phyloP scores from a whole-genome alignment of 2,329 filamentous ascomycete species.

The Lachnellula hyalina region DNA sequence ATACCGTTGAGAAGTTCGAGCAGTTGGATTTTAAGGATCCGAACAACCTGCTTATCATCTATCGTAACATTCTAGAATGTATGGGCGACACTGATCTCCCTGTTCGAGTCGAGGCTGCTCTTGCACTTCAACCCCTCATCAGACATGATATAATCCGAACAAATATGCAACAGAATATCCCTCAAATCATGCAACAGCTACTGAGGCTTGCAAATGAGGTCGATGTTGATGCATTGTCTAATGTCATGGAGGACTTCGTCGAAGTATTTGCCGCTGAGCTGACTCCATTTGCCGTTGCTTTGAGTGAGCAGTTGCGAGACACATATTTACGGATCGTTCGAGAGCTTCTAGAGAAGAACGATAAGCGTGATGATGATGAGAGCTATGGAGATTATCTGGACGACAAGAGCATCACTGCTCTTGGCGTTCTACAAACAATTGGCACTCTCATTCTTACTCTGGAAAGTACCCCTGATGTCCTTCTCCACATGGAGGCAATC shows the following conservation, averaged over 20 bases:
- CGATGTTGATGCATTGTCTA: slow-evolving; percentile 92
- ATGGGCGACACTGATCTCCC: slow-evolving; percentile 94
- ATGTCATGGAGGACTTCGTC: slow-evolving; percentile 99
- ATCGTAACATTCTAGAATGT: slow-evolving; percentile 92
- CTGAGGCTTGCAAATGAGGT: slow-evolving; percentile 96
- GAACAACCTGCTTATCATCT: slow-evolving; percentile 93
- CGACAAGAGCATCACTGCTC: slow-evolving; percentile 96
- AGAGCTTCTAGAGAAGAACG: slow-evolving; percentile 84
- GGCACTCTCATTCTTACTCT: slow-evolving; percentile 94
- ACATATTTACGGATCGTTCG: slow-evolving; percentile 92
- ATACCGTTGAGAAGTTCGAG: slow-evolving; percentile 97
- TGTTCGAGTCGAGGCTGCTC: slow-evolving; percentile 86
- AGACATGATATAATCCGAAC: slow-evolving; percentile 89
- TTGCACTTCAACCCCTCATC: slow-evolving; percentile 92
- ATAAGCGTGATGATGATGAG: slow-evolving; percentile 68
- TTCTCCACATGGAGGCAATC: slow-evolving; percentile 89
- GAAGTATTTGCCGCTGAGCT: slow-evolving; percentile 97
- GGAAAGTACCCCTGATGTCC: slow-evolving; percentile 93
- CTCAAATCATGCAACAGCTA: slow-evolving; percentile 98
- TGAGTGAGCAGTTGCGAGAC: slow-evolving; percentile 92
- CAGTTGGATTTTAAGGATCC: slow-evolving; percentile 94
- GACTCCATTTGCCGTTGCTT: slow-evolving; percentile 91
- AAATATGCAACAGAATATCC: slow-evolving; percentile 96
- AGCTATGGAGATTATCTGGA: slow-evolving; percentile 87
- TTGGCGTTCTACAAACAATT: slow-evolving; percentile 95